Evolutionary conservation across 225 moss, liverwort and hornwort genomes (phyloP).

Genomic region (Climacium dendroides): DNA sequence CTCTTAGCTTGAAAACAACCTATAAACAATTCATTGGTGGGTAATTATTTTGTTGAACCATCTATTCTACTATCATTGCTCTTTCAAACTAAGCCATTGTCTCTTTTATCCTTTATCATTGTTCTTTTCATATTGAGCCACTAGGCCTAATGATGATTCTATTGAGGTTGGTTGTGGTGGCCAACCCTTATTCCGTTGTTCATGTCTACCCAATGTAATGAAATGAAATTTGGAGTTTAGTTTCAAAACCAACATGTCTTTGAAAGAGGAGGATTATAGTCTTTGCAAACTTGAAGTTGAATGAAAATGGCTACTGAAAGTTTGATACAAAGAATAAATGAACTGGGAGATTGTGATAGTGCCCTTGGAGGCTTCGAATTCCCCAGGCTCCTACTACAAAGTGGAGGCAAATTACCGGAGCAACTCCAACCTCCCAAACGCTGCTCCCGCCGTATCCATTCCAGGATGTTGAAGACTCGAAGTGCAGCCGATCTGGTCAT

Average conservation of each 20-base stretch:
- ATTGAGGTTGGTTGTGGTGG: rapidly evolving
- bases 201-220: neutral
- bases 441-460: neutral
- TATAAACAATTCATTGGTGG: neutral
- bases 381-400: neutral
- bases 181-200: rapidly evolving
- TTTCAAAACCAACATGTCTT: rapidly evolving
- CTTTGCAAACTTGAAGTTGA: neutral
- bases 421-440: too few species aligned
- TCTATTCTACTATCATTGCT: rapidly evolving
- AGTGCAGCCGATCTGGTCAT: neutral
- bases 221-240: too few species aligned
- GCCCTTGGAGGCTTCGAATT: rapidly evolving
- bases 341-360: neutral
- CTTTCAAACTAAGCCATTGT: too few species aligned
- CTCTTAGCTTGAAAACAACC: rapidly evolving
- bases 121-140: too few species aligned
- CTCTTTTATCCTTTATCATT: too few species aligned
- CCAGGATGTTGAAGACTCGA: neutral
- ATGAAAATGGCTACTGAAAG: rapidly evolving
- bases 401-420: too few species aligned
- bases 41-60: rapidly evolving
- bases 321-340: neutral
- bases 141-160: rapidly evolving
- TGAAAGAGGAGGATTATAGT: too few species aligned